Evolutionary conservation across 441 rosid species (phyloP).

Genomic region (Erodium chrysanthum): DNA sequence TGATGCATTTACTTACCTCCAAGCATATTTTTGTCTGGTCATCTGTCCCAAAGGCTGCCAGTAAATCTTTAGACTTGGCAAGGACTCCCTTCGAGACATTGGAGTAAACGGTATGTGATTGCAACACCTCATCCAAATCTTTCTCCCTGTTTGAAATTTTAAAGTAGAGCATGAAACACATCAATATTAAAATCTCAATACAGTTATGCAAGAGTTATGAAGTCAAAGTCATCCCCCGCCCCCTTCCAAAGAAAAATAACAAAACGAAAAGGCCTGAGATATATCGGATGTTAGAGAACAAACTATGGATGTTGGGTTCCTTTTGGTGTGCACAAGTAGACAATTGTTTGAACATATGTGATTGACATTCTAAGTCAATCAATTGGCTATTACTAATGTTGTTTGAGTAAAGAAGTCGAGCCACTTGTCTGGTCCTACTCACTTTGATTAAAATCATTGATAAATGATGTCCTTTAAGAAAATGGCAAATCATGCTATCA

Average conservation of each 20-base stretch:
- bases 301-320: no score
- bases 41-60: conserved; percentile 59
- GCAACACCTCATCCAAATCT: conserved; percentile 89
- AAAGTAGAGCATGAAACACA: not conserved
- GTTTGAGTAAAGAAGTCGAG: no score
- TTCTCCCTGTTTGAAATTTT: conserved; percentile 55
- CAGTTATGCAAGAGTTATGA: not conserved
- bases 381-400: no score
- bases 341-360: no score
- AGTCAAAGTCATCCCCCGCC: not conserved
- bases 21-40: conserved; percentile 73
- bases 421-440: no score
- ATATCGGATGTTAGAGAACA: no score
- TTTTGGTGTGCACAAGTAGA: no score
- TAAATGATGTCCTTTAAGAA: no score
- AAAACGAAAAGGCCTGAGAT: no score
- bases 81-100: conserved; percentile 91
- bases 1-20: conserved; percentile 39
- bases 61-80: conserved; percentile 75
- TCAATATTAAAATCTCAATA: not conserved
- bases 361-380: no score
- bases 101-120: conserved; percentile 85
- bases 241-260: no score
- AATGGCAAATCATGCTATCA: not conserved
- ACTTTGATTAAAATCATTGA: no score